phyloP scores from a whole-genome alignment of 2,329 filamentous ascomycete genomes.

The Decorospora gaudefroyi region DNA sequence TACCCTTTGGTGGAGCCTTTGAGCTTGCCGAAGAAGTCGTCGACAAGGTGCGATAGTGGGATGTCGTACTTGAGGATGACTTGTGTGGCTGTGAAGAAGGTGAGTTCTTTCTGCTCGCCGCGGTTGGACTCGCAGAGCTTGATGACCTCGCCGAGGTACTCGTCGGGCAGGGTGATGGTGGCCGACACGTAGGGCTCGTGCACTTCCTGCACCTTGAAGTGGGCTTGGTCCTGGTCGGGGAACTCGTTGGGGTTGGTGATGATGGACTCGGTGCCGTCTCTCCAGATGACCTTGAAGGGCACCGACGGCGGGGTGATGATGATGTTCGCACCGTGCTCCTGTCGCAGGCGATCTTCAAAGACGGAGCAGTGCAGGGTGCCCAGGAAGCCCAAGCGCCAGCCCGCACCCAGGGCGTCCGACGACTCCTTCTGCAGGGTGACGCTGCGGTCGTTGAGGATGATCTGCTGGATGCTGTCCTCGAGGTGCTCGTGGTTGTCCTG shows the following conservation, averaged over 20 bases:
- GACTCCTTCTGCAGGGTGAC: conserved; percentile 93
- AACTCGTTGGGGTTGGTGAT: conserved; percentile 88
- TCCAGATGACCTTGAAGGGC: conserved; percentile 82
- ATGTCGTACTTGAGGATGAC: conserved; percentile 94
- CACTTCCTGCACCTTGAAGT: conserved; percentile 61
- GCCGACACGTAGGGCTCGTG: conserved; percentile 77
- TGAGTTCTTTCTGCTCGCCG: conserved; percentile 82
- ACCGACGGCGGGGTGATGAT: conserved; percentile 97
- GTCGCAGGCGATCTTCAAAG: conserved; percentile 90
- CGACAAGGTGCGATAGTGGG: conserved; percentile 85
- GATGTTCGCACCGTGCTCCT: conserved; percentile 92
- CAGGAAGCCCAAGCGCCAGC: conserved; percentile 91
- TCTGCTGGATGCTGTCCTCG: conserved; percentile 91
- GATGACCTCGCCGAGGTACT: conserved; percentile 92
- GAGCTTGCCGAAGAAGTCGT: conserved; percentile 95
- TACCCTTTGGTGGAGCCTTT: conserved; percentile 95
- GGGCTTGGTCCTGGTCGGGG: conserved; percentile 69
- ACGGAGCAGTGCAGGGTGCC: conserved; percentile 99
- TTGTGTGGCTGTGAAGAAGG: conserved; percentile 89
- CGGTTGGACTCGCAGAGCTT: conserved; percentile 91
- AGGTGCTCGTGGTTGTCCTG: conserved; percentile 83
- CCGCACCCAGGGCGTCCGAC: conserved; percentile 89
- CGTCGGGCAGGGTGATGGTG: conserved; percentile 88
- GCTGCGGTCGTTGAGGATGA: conserved; percentile 92
- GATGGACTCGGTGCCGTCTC: conserved; percentile 74